Evolutionary conservation across 805 yeast genomes (phyloP), one percentile per base, ranked within the genome.

Genomic region (Candida tammaniensis): DNA sequence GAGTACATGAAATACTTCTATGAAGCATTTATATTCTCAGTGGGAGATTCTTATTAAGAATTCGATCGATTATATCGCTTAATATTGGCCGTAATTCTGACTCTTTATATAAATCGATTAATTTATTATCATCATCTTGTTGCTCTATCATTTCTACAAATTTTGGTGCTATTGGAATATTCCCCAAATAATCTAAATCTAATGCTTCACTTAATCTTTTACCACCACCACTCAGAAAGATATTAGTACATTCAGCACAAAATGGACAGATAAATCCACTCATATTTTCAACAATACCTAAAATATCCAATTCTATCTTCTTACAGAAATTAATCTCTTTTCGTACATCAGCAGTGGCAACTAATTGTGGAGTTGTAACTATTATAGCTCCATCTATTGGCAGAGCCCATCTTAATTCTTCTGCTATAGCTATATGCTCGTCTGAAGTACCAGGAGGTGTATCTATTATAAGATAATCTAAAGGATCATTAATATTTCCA

Each of bases 391-490:
- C 98, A 48, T 87, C 96, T 4, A 65, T 50, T 2, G 91, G 87
- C 17, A 71, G 70, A 1, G 80, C 79, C 54, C 62, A 72, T 37
- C 82, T 62, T 25, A 93, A 68, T 57, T 88, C 95, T 53, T 93
- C 98, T 4, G 97, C 97, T 24, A 94, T 83, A 4, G 96, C 88
- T 24, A 93, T 93, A 56, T 93, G 99, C 56, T 93, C 99, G 59
- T 93, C 99, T 0, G 96, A 84, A 0, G 99, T 93, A 0, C 99
- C 99, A 0, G 99, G 99, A 1, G 99, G 99, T 0, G 99, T 93
- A 55, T 93, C 99, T 5, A 93, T 88, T 20, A 93, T 61, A 36
- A 91, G 61, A 53, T 85, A 91, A 49, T 82, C 78, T 36, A 86
- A 78, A 12, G 61, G 64, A 4, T 43, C 36, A 13, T 35, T 36